Conservation (phyloP, 371 early-diverging fungal genomes). For the Lichtheimia ramosa region DNA sequence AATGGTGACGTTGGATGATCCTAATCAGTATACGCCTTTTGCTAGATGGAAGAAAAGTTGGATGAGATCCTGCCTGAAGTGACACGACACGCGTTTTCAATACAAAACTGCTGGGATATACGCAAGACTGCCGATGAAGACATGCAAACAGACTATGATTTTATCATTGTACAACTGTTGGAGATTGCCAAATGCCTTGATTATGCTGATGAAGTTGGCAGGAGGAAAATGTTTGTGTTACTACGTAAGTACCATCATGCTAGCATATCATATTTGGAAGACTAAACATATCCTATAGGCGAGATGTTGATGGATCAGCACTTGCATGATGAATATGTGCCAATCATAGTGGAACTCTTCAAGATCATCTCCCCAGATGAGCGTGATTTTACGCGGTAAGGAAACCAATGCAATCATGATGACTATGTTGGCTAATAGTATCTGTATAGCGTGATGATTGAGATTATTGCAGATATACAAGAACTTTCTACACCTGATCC, state of each 20-base stretch:
- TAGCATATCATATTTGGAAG: background rate
- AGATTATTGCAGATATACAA: conserved; percentile 64
- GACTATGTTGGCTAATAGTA: background rate
- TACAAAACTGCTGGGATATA: conserved; percentile 65
- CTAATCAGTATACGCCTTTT: background rate
- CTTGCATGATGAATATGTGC: conserved; percentile 71
- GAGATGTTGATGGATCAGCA: conserved; percentile 72
- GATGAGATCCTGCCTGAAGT: conserved; percentile 78
- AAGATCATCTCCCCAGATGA: conserved; percentile 75
- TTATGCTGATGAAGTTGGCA: conserved; percentile 86
- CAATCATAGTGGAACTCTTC: conserved; percentile 70
- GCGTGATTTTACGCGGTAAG: conserved; percentile 80
- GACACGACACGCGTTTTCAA: conserved; percentile 65
- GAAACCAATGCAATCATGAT: no score
- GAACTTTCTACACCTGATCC: conserved; percentile 8
- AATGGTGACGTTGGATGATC: background rate
- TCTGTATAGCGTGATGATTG: conserved; percentile 60
- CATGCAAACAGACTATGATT: conserved; percentile 65
- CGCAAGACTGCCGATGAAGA: conserved; percentile 65
- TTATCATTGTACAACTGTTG: conserved; percentile 75
- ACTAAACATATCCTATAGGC: conserved; percentile 30
- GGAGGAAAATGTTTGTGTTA: conserved; percentile 76
- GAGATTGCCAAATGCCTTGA: conserved; percentile 76
- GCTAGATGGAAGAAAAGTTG: conserved; percentile 55
- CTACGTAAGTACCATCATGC: conserved; percentile 52